These are phyloP conservation scores for Leccinum olivaceopallidum DNA, from an alignment of 768 basidiomycete species.

Conservation along the genomic window DNA sequence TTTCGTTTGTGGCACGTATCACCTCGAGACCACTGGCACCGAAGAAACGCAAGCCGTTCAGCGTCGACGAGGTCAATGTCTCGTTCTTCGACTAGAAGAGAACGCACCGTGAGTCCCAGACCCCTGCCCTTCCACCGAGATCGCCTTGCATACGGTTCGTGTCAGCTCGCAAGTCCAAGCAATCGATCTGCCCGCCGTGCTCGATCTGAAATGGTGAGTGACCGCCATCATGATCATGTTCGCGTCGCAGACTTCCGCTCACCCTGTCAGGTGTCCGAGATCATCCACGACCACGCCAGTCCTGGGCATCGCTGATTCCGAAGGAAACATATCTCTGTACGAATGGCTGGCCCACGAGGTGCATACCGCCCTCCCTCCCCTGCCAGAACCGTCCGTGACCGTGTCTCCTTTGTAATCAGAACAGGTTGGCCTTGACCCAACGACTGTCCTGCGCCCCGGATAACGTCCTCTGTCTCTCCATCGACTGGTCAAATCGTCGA, in stretches of 20 bases:
- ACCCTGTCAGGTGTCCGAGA: slow-evolving; percentile 57
- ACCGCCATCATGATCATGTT: background rate
- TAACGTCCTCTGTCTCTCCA: slow-evolving; percentile 77
- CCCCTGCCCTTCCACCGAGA: background rate
- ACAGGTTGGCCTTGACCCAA: slow-evolving; percentile 39
- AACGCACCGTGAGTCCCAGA: slow-evolving; percentile 36
- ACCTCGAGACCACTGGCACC: slow-evolving; percentile 48
- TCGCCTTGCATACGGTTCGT: background rate
- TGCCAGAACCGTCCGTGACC: background rate
- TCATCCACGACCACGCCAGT: slow-evolving; percentile 41
- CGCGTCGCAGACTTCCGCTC: background rate
- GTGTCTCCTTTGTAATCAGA: slow-evolving; percentile 31
- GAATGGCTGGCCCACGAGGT: slow-evolving; percentile 55
- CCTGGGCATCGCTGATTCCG: slow-evolving; percentile 81
- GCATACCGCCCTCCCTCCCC: background rate
- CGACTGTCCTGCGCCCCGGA: slow-evolving; percentile 49
- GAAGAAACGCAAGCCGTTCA: slow-evolving; percentile 28
- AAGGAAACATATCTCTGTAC: slow-evolving; percentile 73
- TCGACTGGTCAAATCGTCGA: slow-evolving; percentile 89
- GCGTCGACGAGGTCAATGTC: slow-evolving; percentile 67
- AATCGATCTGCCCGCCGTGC: slow-evolving; percentile 74
- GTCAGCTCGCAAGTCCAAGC: slow-evolving; percentile 62
- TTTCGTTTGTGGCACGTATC: slow-evolving; percentile 85
- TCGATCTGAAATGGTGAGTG: slow-evolving; percentile 91
- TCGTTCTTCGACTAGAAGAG: slow-evolving; percentile 56